A percentile compares a stretch with the other conserved stretches of the same genome.
phyloP scores from a whole-genome alignment of 768 basidiomycete species.

The Psilocybe cyanescens region DNA sequence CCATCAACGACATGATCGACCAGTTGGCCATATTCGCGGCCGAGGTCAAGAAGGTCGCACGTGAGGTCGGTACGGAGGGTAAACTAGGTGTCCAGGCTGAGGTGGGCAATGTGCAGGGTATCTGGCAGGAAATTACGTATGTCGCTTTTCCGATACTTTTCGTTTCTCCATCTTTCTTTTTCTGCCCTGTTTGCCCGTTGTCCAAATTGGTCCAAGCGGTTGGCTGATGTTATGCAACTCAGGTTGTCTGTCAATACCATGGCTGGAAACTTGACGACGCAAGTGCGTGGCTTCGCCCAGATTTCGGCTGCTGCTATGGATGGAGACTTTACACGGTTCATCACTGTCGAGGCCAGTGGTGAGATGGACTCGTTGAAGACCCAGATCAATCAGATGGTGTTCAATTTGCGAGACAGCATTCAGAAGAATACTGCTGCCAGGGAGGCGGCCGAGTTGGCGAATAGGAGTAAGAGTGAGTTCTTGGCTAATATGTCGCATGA shows the following conservation, averaged over 20 bases:
- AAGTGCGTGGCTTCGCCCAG: constrained; percentile 98
- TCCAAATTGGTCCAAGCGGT: too few species aligned
- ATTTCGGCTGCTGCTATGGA: constrained; percentile 99
- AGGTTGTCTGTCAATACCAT: constrained; percentile 97
- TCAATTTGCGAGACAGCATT: constrained; percentile 93
- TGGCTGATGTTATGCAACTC: not conserved
- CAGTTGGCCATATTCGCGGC: constrained; percentile 59
- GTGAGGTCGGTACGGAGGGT: constrained; percentile 98
- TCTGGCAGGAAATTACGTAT: constrained; percentile 98
- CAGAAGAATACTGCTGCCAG: constrained; percentile 99
- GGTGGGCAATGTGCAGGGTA: constrained; percentile 95
- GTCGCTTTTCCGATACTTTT: constrained; percentile 30
- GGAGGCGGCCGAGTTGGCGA: constrained; percentile 97
- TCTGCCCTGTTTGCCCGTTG: not conserved
- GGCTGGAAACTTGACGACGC: constrained; percentile 95
- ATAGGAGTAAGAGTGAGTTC: constrained; percentile 96
- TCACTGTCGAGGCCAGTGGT: constrained; percentile 97
- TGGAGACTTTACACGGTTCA: constrained; percentile 98
- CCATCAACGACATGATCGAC: constrained; percentile 89
- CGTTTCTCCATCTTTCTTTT: not conserved
- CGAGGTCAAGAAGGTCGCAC: constrained; percentile 90
- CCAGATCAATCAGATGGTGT: constrained; percentile 99
- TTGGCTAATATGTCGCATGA: constrained; percentile 99
- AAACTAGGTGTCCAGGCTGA: constrained; percentile 98
- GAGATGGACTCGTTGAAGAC: constrained; percentile 99